phyloP scores from a whole-genome alignment of 2,329 filamentous ascomycete species.

The Colletotrichum sp. region DNA sequence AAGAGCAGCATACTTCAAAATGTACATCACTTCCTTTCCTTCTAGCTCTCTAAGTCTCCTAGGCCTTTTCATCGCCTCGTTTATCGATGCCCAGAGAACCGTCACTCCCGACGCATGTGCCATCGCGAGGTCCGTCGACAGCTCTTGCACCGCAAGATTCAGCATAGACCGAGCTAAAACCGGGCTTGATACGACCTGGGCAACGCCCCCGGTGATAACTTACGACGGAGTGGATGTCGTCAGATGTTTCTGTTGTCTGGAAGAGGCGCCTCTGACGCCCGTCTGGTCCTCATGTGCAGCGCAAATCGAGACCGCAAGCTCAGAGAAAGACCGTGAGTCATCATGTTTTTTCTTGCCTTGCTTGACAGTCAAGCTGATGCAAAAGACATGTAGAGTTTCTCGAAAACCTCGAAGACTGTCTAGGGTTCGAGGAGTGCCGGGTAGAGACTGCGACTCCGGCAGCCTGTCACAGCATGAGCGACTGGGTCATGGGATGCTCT shows the following conservation, averaged over 20 bases:
- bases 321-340: neutral
- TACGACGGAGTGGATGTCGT: neutral
- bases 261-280: neutral
- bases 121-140: neutral
- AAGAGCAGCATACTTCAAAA: neutral
- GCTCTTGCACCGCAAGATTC: neutral
- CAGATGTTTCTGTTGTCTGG: neutral
- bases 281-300: neutral
- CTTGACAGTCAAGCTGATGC: neutral
- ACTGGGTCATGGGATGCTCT: neutral
- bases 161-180: neutral
- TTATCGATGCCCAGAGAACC: neutral
- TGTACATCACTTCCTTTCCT: neutral
- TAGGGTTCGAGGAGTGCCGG: neutral
- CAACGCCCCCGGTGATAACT: neutral
- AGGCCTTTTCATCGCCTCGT: neutral
- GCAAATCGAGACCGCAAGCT: neutral
- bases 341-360: neutral
- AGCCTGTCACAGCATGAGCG: neutral
- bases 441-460: neutral
- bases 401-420: neutral
- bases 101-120: neutral
- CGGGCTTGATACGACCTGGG: neutral
- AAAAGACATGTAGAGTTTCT: neutral
- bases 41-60: neutral